phyloP scores from a whole-genome alignment of 1,284 basidiomycete species.

The Sporisorium reilianum region DNA sequence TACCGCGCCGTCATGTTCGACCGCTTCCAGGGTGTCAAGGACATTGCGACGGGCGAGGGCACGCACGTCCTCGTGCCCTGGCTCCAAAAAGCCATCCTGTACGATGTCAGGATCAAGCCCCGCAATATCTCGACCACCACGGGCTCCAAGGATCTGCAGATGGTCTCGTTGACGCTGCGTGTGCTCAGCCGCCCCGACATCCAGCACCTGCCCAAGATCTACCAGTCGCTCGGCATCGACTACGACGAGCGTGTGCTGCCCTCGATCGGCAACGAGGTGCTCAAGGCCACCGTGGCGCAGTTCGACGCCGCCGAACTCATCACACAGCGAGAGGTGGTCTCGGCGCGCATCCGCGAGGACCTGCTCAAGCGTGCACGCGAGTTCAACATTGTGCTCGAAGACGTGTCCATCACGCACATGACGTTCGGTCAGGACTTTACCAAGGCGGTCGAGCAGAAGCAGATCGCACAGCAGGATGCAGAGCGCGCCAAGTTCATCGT shows the following conservation, averaged over 20 bases:
- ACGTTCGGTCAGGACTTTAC: constrained; percentile 75
- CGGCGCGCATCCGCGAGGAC: constrained; percentile 92
- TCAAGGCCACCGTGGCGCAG: constrained; percentile 95
- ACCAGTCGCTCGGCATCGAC: constrained; percentile 92
- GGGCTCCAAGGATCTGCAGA: constrained; percentile 94
- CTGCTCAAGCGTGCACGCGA: constrained; percentile 92
- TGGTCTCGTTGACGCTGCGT: constrained; percentile 91
- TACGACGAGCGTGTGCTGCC: constrained; percentile 91
- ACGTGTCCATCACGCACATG: constrained; percentile 87
- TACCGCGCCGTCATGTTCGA: constrained; percentile 98
- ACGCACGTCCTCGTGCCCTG: constrained; percentile 97
- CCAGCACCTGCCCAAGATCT: constrained; percentile 88
- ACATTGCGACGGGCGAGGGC: constrained; percentile 75
- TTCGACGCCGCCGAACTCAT: constrained; percentile 98
- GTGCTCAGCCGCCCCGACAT: constrained; percentile 94
- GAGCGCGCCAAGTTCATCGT: constrained; percentile 99
- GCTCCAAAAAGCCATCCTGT: constrained; percentile 89
- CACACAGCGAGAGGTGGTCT: constrained; percentile 77
- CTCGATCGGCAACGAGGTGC: constrained; percentile 89
- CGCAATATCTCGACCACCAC: constrained; percentile 93
- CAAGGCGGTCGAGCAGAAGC: constrained; percentile 95
- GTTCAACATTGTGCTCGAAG: constrained; percentile 95
- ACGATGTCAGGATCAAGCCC: constrained; percentile 97
- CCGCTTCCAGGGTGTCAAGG: constrained; percentile 87
- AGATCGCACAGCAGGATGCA: constrained; percentile 91